Evolutionary conservation across 2,329 filamentous ascomycete genomes (phyloP).

Genomic region (Dactylella cylindrospora): DNA sequence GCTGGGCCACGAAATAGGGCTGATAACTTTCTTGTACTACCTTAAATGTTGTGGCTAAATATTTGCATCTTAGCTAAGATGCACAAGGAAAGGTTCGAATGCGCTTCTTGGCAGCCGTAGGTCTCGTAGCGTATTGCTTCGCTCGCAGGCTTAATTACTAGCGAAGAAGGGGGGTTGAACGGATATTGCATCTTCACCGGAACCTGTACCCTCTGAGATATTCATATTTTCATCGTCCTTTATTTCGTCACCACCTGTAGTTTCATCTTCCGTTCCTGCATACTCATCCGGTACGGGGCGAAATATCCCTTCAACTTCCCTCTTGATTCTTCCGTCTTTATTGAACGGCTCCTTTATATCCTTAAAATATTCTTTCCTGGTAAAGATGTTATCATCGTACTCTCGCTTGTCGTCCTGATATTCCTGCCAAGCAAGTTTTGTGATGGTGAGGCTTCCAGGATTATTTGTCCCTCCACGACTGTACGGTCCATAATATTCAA

Average conservation of each 20-base stretch:
- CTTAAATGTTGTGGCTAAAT: too few species aligned
- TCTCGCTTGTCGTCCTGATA: neutral
- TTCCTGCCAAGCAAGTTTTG: neutral
- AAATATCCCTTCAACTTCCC: constrained; percentile 10
- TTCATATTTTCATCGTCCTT: neutral
- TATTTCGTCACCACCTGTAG: neutral
- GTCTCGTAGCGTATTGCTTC: too few species aligned
- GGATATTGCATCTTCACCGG: too few species aligned
- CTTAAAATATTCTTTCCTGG: constrained; percentile 1
- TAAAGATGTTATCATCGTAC: constrained; percentile 3
- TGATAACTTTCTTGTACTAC: too few species aligned
- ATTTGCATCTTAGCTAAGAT: too few species aligned
- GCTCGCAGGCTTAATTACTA: too few species aligned
- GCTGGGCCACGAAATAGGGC: too few species aligned
- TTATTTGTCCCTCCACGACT: too few species aligned
- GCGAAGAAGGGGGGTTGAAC: too few species aligned
- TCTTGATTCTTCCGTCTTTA: constrained; percentile 3
- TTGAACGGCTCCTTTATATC: constrained; percentile 6
- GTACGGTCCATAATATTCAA: neutral
- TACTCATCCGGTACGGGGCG: neutral
- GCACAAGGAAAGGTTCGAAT: too few species aligned
- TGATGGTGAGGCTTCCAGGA: constrained; percentile 2
- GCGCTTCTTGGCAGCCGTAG: too few species aligned
- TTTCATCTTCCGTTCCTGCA: neutral
- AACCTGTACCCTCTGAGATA: too few species aligned